A percentile compares a stretch with the other conserved stretches of the same genome.
Evolutionary conservation across 805 yeast genomes (phyloP).

Genomic region (Sugiyamaella marilandica): DNA sequence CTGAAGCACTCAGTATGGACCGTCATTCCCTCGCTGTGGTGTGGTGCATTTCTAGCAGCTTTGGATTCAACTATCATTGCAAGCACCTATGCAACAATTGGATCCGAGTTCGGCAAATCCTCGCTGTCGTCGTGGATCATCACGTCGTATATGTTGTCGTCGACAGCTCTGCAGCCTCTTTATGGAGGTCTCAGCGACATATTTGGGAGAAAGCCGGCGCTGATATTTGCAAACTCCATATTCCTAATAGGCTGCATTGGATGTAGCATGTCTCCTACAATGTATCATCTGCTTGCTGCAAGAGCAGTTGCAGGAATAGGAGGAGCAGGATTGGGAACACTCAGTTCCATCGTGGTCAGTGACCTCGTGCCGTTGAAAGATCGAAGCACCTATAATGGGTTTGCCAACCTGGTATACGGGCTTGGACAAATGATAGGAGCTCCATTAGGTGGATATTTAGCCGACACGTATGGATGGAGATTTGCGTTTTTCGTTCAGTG

Average conservation of each 20-base stretch:
- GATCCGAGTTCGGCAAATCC: conserved; percentile 45
- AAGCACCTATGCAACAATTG: conserved; percentile 44
- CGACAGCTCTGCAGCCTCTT: conserved; percentile 63
- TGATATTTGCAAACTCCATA: neutral
- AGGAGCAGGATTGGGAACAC: neutral
- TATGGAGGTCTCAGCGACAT: conserved; percentile 64
- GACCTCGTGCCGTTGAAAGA: conserved; percentile 30
- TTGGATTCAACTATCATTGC: conserved; percentile 47
- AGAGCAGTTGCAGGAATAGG: neutral
- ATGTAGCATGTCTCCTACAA: neutral
- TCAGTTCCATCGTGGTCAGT: conserved; percentile 23
- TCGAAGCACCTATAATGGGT: conserved; percentile 52
- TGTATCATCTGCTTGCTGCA: neutral
- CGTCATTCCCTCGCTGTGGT: neutral
- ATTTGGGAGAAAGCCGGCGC: conserved; percentile 20
- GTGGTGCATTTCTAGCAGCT: neutral
- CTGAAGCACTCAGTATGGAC: neutral
- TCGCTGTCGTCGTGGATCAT: conserved; percentile 60
- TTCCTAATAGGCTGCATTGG: neutral
- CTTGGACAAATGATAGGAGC: conserved; percentile 60
- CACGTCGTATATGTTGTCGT: conserved; percentile 56
- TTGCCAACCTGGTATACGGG: conserved; percentile 58
- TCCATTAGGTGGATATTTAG: conserved; percentile 48
- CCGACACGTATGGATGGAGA: conserved; percentile 27
- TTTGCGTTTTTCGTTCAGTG: conserved; percentile 14